Percentiles rank a stretch among this genome's conserved stretches.
phyloP scores from a whole-genome alignment of 306 rosid genomes.

The Styphnolobium japonicum region DNA sequence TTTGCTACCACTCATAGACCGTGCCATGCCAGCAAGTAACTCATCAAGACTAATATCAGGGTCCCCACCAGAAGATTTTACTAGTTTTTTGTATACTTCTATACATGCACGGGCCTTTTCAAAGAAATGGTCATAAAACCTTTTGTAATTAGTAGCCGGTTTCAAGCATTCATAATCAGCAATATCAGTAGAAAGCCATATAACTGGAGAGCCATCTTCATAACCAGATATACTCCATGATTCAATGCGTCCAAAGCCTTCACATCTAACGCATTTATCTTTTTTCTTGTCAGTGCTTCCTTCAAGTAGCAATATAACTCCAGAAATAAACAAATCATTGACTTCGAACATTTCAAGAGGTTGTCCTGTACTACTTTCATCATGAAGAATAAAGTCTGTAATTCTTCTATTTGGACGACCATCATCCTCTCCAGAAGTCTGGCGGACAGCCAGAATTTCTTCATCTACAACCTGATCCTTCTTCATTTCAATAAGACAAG shows the following conservation, averaged over 20 bases:
- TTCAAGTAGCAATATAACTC: constrained; percentile 65
- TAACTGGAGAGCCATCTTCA: constrained; percentile 78
- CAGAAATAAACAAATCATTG: constrained; percentile 65
- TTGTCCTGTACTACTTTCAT: constrained; percentile 54
- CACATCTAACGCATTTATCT: constrained; percentile 63
- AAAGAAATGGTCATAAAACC: constrained; percentile 57
- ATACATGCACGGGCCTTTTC: constrained; percentile 75
- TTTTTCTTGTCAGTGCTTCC: constrained; percentile 58
- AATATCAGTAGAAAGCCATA: constrained; percentile 85
- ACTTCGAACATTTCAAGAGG: constrained; percentile 84
- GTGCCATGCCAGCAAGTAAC: constrained; percentile 83
- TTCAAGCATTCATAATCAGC: constrained; percentile 80
- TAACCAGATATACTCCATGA: constrained; percentile 91
- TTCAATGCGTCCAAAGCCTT: constrained; percentile 89
- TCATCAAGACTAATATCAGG: constrained; percentile 70
- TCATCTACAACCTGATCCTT: constrained; percentile 62
- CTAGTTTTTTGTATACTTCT: constrained; percentile 70
- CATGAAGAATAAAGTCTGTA: constrained; percentile 73
- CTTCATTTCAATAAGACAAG: constrained; percentile 51
- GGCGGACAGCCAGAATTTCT: constrained; percentile 58
- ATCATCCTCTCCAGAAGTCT: constrained; percentile 58
- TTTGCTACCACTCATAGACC: constrained; percentile 71
- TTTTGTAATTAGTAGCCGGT: constrained; percentile 72
- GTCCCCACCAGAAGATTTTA: constrained; percentile 68
- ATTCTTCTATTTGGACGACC: constrained; percentile 73